Conservation (phyloP, 2,329 filamentous ascomycete species). For the Penicillium polonicum region DNA sequence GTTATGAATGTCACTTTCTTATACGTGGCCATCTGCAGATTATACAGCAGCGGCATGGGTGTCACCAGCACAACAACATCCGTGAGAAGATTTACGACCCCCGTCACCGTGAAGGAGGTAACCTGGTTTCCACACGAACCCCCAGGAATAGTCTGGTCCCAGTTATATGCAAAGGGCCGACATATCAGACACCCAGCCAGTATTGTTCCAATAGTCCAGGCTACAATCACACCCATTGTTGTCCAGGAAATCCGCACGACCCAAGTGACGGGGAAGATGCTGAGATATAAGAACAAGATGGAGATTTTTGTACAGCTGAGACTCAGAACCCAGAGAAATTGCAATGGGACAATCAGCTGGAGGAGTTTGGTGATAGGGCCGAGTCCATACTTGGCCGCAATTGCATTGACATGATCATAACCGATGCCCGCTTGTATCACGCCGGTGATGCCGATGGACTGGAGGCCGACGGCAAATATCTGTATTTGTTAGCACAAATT, state of each 20-base stretch:
- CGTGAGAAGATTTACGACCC: constrained; percentile 26
- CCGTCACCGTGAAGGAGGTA: constrained; percentile 22
- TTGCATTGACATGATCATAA: constrained; percentile 19
- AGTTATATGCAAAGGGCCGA: constrained; percentile 27
- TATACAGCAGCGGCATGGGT: constrained; percentile 24
- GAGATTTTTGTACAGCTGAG: constrained; percentile 26
- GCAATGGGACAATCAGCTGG: constrained; percentile 23
- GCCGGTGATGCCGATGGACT: constrained; percentile 24
- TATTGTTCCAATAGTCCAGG: constrained; percentile 32
- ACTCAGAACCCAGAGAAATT: constrained; percentile 28
- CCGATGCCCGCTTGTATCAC: constrained; percentile 25
- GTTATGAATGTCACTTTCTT: constrained; percentile 26
- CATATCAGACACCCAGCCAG: constrained; percentile 23
- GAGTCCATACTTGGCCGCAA: constrained; percentile 15
- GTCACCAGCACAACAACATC: constrained; percentile 25
- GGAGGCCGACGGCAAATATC: constrained; percentile 24
- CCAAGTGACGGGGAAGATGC: constrained; percentile 24
- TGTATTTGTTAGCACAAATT: neutral
- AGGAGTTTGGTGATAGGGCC: constrained; percentile 23
- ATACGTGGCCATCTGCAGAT: constrained; percentile 24
- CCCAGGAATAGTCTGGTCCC: constrained; percentile 25
- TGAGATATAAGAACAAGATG: constrained; percentile 23
- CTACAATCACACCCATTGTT: constrained; percentile 19
- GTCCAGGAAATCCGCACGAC: constrained; percentile 12
- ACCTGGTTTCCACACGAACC: constrained; percentile 25